phyloP scores from a whole-genome alignment of 805 yeast species.

The Candida verbasci region DNA sequence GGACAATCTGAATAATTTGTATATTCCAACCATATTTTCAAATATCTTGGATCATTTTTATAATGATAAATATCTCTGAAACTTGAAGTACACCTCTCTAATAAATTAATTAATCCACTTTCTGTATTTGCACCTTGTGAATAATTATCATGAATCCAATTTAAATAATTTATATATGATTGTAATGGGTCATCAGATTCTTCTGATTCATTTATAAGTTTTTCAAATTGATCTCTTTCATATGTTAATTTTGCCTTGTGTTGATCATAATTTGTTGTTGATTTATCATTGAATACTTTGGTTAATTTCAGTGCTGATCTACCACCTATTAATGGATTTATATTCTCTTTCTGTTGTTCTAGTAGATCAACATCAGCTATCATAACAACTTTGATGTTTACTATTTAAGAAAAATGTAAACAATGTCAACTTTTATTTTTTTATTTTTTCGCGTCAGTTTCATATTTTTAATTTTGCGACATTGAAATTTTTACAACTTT shows the following conservation, averaged over 20 bases:
- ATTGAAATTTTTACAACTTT: no score
- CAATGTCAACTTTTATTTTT: constrained; percentile 1
- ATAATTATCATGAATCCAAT: constrained; percentile 62
- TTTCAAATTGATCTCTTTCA: constrained; percentile 48
- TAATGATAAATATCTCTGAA: constrained; percentile 65
- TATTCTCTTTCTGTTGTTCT: constrained; percentile 67
- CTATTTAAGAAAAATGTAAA: constrained; percentile 2
- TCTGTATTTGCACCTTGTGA: constrained; percentile 61
- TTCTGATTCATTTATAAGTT: constrained; percentile 43
- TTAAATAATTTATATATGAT: constrained; percentile 64
- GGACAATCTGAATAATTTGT: constrained; percentile 66
- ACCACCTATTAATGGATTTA: constrained; percentile 63
- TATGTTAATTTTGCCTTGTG: constrained; percentile 20
- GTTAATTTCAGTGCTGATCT: constrained; percentile 60
- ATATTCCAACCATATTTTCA: constrained; percentile 79
- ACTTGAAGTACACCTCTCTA: constrained; percentile 68
- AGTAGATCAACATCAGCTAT: constrained; percentile 15
- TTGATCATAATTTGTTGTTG: constrained; percentile 11
- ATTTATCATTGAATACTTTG: constrained; percentile 28
- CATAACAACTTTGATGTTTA: background rate
- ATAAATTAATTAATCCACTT: constrained; percentile 58
- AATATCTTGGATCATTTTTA: constrained; percentile 76
- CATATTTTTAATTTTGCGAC: no score
- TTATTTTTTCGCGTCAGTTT: background rate
- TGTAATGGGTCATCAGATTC: constrained; percentile 83